phyloP scores from a whole-genome alignment of 768 basidiomycete genomes.

The Suillus fuscotomentosus region DNA sequence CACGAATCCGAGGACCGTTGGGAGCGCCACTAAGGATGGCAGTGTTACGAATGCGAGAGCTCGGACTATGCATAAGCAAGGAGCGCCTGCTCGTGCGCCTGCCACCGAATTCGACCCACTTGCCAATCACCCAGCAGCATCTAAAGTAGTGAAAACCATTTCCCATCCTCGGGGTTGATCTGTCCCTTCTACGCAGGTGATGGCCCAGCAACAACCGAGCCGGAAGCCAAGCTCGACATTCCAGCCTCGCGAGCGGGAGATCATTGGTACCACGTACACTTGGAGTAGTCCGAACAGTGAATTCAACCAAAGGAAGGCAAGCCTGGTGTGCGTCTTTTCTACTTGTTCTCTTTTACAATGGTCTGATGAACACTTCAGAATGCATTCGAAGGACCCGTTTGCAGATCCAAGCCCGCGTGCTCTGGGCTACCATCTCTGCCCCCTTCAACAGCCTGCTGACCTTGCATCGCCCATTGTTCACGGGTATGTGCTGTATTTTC shows the following conservation, averaged over 20 bases:
- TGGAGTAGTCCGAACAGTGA: constrained; percentile 26
- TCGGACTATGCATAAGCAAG: too few relatives aligned
- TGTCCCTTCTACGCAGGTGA: constrained; percentile 22
- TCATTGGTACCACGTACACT: constrained; percentile 30
- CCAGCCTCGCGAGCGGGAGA: constrained; percentile 26
- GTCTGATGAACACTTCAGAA: neutral
- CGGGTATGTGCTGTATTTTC: constrained; percentile 20
- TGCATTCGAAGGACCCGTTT: constrained; percentile 27
- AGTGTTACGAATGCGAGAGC: too few relatives aligned
- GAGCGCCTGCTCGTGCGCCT: too few relatives aligned
- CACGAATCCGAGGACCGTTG: too few relatives aligned
- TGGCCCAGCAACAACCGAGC: constrained; percentile 15
- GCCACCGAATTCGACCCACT: neutral
- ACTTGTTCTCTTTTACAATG: neutral
- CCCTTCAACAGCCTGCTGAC: neutral
- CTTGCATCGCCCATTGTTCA: constrained; percentile 13
- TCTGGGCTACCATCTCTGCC: constrained; percentile 3
- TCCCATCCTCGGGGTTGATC: constrained; percentile 25
- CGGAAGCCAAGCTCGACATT: constrained; percentile 24
- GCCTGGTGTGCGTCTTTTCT: constrained; percentile 17
- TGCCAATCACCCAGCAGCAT: constrained; percentile 4
- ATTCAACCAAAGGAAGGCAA: constrained; percentile 15
- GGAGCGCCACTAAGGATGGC: too few relatives aligned
- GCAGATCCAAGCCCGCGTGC: constrained; percentile 19
- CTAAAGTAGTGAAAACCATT: constrained; percentile 21